Base-by-base conservation (phyloP, 106 monocot species). In the Acanthochlamys bracteata region DNA sequence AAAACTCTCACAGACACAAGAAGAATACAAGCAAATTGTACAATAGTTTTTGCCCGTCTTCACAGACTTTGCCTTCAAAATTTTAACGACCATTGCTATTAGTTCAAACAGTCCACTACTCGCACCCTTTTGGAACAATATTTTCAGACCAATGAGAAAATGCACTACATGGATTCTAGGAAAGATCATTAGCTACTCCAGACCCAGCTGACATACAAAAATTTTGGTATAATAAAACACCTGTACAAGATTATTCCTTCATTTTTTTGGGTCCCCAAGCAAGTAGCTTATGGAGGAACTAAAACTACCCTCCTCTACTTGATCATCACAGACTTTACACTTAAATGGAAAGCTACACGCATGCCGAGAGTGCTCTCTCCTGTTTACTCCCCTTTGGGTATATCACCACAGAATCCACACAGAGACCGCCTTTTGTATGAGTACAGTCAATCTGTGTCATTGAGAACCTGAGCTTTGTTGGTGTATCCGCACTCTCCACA, bases 401-500 rank as follows among this genome's bases (percentile, higher is more conserved):
- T 42, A 68, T 68, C 17, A 57, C 21, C 21, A 68, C 68, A 42
- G 42, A 68, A 33, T 68, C 68, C 12, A 68, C 41, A 58, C 55
- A 68, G 56, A 68, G 43, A 17, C 68, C 68, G 4, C 68, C 68
- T 58, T 68, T 68, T 6, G 68, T 68, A 58, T 68, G 68, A 16
- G 68, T 68, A 57, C 68, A 68, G n/a, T 68, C 68, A 24, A 68
- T 68, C 42, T 68, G 68, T 24, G 41, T 68, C 68, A 68, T 68
- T 7, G 68, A 68, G 22, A 68, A 68, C 68, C 42, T 68, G 41
- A 68, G 41, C 39, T 25, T 68, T 11, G 68, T 57, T 8, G 22
- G 10, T 40, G 20, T 14, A 23, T 58, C 20, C 0, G 68, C 56
- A 23, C 13, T 45, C 42, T 15, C 43, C 0, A 68, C 57, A 21